phyloP scores from a whole-genome alignment of 148 eudicot species.

The Simmondsia chinensis region DNA sequence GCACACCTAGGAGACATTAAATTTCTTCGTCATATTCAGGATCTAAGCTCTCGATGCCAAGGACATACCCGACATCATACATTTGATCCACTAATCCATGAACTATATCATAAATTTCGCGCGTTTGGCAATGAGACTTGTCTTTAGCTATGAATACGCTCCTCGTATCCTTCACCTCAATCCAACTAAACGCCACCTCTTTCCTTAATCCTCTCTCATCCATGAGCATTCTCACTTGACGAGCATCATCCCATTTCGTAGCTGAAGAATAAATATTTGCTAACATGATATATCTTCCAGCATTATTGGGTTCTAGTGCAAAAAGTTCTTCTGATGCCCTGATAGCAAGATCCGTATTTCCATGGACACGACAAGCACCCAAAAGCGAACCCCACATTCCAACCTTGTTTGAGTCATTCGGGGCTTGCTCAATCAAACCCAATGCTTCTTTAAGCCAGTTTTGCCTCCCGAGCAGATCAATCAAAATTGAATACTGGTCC shows the following conservation, averaged over 20 bases:
- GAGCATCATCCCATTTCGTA: slow-evolving; percentile 54
- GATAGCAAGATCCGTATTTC: slow-evolving; percentile 36
- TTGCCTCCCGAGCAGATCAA: slow-evolving; percentile 74
- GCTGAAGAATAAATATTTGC: slow-evolving; percentile 56
- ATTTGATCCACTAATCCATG: slow-evolving; percentile 44
- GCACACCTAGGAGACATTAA: no score
- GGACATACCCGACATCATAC: slow-evolving; percentile 28
- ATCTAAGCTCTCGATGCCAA: slow-evolving; percentile 13
- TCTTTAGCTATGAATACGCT: slow-evolving; percentile 50
- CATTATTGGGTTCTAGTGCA: slow-evolving; percentile 48
- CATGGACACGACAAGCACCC: slow-evolving; percentile 57
- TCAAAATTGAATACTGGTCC: slow-evolving; percentile 51
- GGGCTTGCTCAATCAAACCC: slow-evolving; percentile 37
- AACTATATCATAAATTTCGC: slow-evolving; percentile 32
- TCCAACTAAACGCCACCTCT: slow-evolving; percentile 63
- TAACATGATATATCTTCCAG: slow-evolving; percentile 63
- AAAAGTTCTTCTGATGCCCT: slow-evolving; percentile 48
- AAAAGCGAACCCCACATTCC: slow-evolving; percentile 70
- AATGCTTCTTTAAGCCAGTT: slow-evolving; percentile 49
- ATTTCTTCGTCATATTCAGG: no score
- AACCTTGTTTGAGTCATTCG: slow-evolving; percentile 32
- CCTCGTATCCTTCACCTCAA: slow-evolving; percentile 43
- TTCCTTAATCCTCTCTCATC: slow-evolving; percentile 40
- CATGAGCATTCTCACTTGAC: slow-evolving; percentile 39
- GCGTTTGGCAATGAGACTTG: slow-evolving; percentile 17